These are phyloP conservation scores for Russula emetica DNA, from an alignment of 768 basidiomycete species.

Conservation along the genomic window DNA sequence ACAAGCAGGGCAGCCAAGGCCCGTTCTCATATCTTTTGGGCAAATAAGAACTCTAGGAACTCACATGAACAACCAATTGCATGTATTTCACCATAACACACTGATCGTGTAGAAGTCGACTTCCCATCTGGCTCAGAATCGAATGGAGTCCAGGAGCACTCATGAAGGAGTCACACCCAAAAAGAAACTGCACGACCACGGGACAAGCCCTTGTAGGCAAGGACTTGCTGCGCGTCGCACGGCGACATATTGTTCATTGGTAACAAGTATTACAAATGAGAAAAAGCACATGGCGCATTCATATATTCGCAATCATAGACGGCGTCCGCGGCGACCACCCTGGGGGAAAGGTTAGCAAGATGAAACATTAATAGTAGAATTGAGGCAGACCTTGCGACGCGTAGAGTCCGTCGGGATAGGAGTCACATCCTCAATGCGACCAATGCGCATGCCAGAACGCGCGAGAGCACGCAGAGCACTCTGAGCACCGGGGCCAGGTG, in stretches of 20 bases:
- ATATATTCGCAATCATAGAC: constrained; percentile 53
- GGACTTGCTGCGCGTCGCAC: constrained; percentile 82
- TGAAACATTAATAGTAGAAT: neutral
- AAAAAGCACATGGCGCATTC: constrained; percentile 31
- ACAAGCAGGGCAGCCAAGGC: neutral
- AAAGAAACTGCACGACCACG: constrained; percentile 54
- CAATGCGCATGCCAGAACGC: constrained; percentile 97
- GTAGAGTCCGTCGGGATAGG: constrained; percentile 97
- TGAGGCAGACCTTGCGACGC: constrained; percentile 76
- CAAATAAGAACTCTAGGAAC: neutral
- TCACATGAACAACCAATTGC: neutral
- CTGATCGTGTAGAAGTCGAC: neutral
- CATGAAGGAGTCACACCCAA: constrained; percentile 10
- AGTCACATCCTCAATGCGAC: constrained; percentile 97
- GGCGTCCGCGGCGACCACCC: constrained; percentile 99
- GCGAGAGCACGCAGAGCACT: constrained; percentile 96
- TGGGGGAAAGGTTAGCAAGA: constrained; percentile 33
- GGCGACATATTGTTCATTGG: constrained; percentile 64
- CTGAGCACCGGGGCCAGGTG: constrained; percentile 98
- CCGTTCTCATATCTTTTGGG: neutral
- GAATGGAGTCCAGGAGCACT: neutral
- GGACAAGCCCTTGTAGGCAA: constrained; percentile 53
- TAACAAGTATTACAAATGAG: constrained; percentile 38
- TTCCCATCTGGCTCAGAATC: neutral
- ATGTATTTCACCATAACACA: neutral